Base-by-base conservation (phyloP, 2,329 filamentous ascomycete genomes). In the Fusarium sp. region DNA sequence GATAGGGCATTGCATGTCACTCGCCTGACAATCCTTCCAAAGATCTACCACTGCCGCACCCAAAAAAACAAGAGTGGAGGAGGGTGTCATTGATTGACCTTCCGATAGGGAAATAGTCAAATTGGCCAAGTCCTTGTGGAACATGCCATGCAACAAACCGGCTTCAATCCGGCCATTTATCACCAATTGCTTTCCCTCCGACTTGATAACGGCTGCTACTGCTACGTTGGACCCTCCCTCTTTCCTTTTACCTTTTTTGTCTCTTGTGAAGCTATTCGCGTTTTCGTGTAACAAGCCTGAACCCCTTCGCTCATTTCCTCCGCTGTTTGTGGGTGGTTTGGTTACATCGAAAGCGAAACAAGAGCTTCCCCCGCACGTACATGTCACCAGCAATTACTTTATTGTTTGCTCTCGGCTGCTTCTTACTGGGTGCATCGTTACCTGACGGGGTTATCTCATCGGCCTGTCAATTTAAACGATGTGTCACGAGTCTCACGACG, bases 111-210 rank as follows among this genome's bases (percentile, higher is more conserved):
- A 43, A 21, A 48, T 62, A 44, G 49, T 30, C 19, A 40, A n/a
- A 42, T 40, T 49, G 51, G 30, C 36, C 53, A 23, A 54, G 39
- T 28, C 21, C 28, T 23, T 57, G 60, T 63, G 60, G 40, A 50
- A 63, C 59, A 62, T 62, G 44, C 30, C 24, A 64, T 64, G 61
- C 53, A 64, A 64, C 61, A 64, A 36, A 45, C 58, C 60, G 60
- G 60, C 58, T 50, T 9, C 60, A 63, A 63, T 63, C 58, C 60
- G 60, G 60, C 40, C 58, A 63, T 63, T 62, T 63, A 63, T 63
- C 51, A 49, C 60, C 58, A 63, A 63, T 63, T 43, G 28, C 20
- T 43, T 26, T 4, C 23, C 38, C 12, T 6, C 19, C 10, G 14
- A 26, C 17, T 24, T 24, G 58, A 63, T 63, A 57, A 57, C 60